Evolutionary conservation across 2,329 filamentous ascomycete species (phyloP), one percentile per base, ranked within the genome.

Genomic region (Neospermospora avenae): DNA sequence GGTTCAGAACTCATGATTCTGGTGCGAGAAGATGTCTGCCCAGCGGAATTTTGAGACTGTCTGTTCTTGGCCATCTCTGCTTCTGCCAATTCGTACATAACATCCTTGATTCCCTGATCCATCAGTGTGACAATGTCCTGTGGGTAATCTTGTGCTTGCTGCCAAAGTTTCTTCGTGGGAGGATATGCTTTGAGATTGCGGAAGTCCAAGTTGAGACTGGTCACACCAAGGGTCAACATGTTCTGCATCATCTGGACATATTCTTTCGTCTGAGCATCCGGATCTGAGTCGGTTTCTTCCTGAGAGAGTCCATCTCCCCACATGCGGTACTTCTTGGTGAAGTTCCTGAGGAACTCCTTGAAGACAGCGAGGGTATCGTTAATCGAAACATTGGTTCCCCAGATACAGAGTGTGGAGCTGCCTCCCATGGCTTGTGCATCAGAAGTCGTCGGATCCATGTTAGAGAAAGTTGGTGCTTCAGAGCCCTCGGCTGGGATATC

Each of bases 311-410:
- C 93, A 68, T 96, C 91, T 22, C 86, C 84, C 77, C 93, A 95
- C 84, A 98, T 85, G 64, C 95, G 90, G 72, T 99, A 98, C 75
- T 97, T 97, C 67, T 85, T 87, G 62, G 92, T 91, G 69, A 95
- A 99, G 73, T 96, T 96, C 72, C 87, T 85, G 28, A 99, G 79
- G 71, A 99, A 99, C 65, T 95, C 92, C 71, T 95, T 93, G 80
- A 97, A 96, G 0, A 87, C 82, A 55, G 86, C 84, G 74, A 96
- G 90, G 0, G 91, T 92, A 73, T 98, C 93, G 62, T 91, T 86
- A 56, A 99, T 89, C 4, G 93, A 96, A 53, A 99, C 90, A 41
- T 96, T 98, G 45, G 95, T 99, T 74, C 95, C 95, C 95, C 95
- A 99, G 65, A 99, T 93, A 60, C 96, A 85, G 67, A 89, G 86